These are phyloP conservation scores for Cephaloascus fragrans DNA, from an alignment of 805 yeast species.

Conservation along the genomic window DNA sequence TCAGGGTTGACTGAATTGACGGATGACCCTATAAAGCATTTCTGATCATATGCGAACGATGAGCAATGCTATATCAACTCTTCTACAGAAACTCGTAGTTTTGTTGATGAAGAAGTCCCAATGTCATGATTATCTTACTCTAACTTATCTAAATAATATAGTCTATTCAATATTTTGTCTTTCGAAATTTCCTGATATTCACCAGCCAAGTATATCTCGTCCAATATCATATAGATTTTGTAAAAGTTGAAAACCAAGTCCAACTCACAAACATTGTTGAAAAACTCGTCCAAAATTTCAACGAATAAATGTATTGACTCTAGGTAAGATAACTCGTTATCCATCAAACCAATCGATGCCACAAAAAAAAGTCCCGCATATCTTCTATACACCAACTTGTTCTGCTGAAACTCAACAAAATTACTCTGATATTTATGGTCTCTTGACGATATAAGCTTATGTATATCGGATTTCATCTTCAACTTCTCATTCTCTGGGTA, in stretches of 20 bases:
- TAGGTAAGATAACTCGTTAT: conserved; percentile 73
- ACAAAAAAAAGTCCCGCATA: conserved; percentile 90
- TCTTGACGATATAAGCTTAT: conserved; percentile 68
- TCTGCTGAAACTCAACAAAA: conserved; percentile 51
- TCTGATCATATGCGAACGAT: too few relatives aligned
- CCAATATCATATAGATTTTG: conserved; percentile 72
- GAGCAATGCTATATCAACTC: too few relatives aligned
- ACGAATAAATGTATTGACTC: conserved; percentile 85
- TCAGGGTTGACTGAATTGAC: conserved; percentile 5
- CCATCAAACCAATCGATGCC: conserved; percentile 69
- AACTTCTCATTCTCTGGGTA: conserved; percentile 35
- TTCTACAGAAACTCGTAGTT: too few relatives aligned
- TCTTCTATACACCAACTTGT: conserved; percentile 72
- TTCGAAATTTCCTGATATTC: conserved; percentile 84
- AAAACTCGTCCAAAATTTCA: conserved; percentile 77
- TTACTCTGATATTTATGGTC: conserved; percentile 80
- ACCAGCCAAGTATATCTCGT: conserved; percentile 85
- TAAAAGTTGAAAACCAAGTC: conserved; percentile 89
- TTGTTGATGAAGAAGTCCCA: too few relatives aligned
- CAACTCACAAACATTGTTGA: conserved; percentile 86
- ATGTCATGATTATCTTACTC: too few relatives aligned
- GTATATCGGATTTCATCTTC: conserved; percentile 51
- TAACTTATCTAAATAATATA: conserved; percentile 53
- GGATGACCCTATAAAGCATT: conserved; percentile 5
- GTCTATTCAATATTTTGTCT: conserved; percentile 50